Evolutionary conservation across 257 asterid genomes (phyloP).

Genomic region (Eucommia ulmoides): DNA sequence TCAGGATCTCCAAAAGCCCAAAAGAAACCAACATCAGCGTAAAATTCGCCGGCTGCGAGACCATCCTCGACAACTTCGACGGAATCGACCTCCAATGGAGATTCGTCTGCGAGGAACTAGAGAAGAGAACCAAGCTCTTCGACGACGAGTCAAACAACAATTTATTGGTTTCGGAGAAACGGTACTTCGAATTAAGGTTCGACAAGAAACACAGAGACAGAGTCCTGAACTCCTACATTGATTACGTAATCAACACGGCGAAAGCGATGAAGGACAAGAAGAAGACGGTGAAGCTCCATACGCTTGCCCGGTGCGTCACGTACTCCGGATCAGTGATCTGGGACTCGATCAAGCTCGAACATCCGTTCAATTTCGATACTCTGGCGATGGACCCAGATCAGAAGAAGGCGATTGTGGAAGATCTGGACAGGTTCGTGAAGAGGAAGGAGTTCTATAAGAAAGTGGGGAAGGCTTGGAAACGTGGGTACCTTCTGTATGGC

Average conservation of each 20-base stretch:
- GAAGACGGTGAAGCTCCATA: background rate
- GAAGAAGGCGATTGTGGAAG: background rate
- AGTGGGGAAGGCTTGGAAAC: background rate
- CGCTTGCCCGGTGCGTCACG: background rate
- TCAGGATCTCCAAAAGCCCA: constrained; percentile 36
- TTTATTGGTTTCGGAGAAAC: background rate
- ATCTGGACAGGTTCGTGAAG: background rate
- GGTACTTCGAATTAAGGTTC: background rate
- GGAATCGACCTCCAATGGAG: background rate
- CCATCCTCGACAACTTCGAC: background rate
- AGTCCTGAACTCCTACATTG: background rate
- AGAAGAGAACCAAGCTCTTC: background rate
- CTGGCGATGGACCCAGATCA: background rate
- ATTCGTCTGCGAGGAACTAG: background rate
- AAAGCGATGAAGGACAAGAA: background rate
- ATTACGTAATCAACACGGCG: background rate
- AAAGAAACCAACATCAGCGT: constrained; percentile 34
- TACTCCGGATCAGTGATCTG: background rate
- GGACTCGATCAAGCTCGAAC: background rate
- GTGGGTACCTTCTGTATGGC: background rate
- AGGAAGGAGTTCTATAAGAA: constrained; percentile 1
- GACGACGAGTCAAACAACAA: background rate
- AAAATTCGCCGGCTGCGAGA: background rate
- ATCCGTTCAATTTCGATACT: background rate
- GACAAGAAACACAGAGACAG: background rate